phyloP scores from a whole-genome alignment of 345 rosid genomes.

The Psidium friedrichsthalianum region DNA sequence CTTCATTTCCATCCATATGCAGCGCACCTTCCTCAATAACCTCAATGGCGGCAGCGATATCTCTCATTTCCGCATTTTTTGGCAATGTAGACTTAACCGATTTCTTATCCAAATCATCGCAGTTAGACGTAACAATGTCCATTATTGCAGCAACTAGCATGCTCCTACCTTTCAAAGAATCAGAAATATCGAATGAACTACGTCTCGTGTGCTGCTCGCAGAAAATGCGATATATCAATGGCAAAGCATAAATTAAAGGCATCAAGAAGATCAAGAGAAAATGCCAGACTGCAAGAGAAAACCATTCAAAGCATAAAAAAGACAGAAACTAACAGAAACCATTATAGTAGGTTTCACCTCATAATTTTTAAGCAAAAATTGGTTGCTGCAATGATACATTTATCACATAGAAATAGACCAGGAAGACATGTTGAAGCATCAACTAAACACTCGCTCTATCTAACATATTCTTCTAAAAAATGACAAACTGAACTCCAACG shows the following conservation, averaged over 20 bases:
- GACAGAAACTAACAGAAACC: background rate
- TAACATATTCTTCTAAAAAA: background rate
- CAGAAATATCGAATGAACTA: conserved; percentile 89
- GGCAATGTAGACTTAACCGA: conserved; percentile 53
- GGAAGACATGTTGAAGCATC: background rate
- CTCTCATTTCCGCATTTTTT: conserved; percentile 72
- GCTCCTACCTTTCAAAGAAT: conserved; percentile 99
- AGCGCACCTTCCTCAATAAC: conserved; percentile 91
- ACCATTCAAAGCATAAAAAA: background rate
- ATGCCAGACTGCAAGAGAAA: background rate
- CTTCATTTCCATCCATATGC: conserved; percentile 64
- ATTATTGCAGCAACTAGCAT: conserved; percentile 98
- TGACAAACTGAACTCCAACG: too few relatives aligned
- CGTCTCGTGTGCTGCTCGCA: conserved; percentile 97
- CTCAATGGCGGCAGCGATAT: conserved; percentile 81
- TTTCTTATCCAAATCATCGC: conserved; percentile 43
- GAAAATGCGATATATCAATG: conserved; percentile 73
- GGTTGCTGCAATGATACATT: background rate
- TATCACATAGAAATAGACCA: background rate
- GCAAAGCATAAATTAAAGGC: conserved; percentile 34
- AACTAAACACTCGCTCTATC: background rate
- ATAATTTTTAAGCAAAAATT: background rate
- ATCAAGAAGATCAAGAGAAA: conserved; percentile 5
- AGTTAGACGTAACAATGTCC: conserved; percentile 92
- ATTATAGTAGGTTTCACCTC: background rate